These are phyloP conservation scores for Elymus sibiricus DNA, from an alignment of 176 grass and related monocot genomes.

Conservation along the genomic window DNA sequence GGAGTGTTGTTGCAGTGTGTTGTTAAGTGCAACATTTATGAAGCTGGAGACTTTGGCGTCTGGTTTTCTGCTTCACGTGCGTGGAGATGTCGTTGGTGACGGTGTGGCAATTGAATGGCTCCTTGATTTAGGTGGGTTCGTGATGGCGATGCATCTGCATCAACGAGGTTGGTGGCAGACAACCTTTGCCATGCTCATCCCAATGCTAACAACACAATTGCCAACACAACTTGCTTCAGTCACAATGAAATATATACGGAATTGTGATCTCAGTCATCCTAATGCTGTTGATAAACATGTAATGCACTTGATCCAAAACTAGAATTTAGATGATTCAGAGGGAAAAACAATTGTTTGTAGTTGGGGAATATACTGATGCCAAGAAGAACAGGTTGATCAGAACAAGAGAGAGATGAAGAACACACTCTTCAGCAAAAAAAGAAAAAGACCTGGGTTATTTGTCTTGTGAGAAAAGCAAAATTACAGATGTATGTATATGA, in stretches of 20 bases:
- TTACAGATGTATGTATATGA: neutral
- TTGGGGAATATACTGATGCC: neutral
- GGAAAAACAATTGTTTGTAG: neutral
- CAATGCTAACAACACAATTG: neutral
- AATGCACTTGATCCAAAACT: neutral
- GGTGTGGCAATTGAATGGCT: constrained; percentile 26
- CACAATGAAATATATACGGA: neutral
- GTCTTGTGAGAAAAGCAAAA: constrained; percentile 12
- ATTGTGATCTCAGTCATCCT: neutral
- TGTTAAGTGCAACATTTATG: constrained; percentile 8
- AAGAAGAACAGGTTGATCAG: neutral
- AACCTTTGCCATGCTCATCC: neutral
- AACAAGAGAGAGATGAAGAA: neutral
- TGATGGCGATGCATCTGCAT: constrained; percentile 1
- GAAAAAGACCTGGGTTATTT: neutral
- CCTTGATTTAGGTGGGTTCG: constrained; percentile 41
- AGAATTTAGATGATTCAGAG: neutral
- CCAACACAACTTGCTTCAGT: neutral
- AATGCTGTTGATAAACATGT: neutral
- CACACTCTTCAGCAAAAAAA: neutral
- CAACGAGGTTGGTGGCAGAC: constrained; percentile 22
- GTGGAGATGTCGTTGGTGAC: neutral
- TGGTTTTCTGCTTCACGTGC: neutral
- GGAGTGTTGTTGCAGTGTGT: neutral
- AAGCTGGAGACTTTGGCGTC: constrained; percentile 13